Conservation (phyloP, 2,329 filamentous ascomycete species). For the Peltaster fructicola region DNA sequence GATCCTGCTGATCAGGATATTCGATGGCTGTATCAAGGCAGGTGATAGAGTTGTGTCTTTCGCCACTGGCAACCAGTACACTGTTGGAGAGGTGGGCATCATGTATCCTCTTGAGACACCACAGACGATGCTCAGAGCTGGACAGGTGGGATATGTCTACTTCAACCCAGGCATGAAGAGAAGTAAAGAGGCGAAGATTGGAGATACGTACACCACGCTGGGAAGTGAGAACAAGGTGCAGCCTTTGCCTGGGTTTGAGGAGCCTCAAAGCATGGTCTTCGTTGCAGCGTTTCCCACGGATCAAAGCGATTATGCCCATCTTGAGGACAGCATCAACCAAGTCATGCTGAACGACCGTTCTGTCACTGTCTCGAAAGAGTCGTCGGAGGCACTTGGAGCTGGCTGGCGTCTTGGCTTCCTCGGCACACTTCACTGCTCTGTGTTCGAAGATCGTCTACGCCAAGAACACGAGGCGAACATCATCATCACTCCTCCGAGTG, state of each 20-base stretch:
- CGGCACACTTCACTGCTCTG: conserved; percentile 95
- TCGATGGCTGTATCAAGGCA: conserved; percentile 67
- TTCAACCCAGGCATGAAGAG: conserved; percentile 98
- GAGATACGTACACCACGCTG: conserved; percentile 79
- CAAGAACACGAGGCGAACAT: conserved; percentile 90
- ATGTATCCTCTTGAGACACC: conserved; percentile 81
- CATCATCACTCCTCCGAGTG: conserved; percentile 90
- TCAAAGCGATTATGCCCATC: conserved; percentile 65
- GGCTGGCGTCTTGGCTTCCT: conserved; percentile 91
- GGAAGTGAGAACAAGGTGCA: conserved; percentile 61
- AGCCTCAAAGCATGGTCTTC: conserved; percentile 97
- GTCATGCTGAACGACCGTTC: conserved; percentile 88
- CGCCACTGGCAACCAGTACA: conserved; percentile 69
- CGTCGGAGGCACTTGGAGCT: conserved; percentile 79
- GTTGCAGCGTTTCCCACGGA: conserved; percentile 93
- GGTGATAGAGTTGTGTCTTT: conserved; percentile 80
- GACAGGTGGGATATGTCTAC: conserved; percentile 89
- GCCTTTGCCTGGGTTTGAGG: conserved; percentile 80
- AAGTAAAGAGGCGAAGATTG: conserved; percentile 87
- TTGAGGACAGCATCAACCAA: conserved; percentile 89
- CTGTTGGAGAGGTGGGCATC: conserved; percentile 88
- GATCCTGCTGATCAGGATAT: conserved; percentile 74
- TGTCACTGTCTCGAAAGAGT: conserved; percentile 84
- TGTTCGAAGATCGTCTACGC: conserved; percentile 86
- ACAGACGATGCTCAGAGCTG: conserved; percentile 63